Evolutionary conservation across 1,284 basidiomycete genomes (phyloP).

Genomic region (Rhodofomes roseus): DNA sequence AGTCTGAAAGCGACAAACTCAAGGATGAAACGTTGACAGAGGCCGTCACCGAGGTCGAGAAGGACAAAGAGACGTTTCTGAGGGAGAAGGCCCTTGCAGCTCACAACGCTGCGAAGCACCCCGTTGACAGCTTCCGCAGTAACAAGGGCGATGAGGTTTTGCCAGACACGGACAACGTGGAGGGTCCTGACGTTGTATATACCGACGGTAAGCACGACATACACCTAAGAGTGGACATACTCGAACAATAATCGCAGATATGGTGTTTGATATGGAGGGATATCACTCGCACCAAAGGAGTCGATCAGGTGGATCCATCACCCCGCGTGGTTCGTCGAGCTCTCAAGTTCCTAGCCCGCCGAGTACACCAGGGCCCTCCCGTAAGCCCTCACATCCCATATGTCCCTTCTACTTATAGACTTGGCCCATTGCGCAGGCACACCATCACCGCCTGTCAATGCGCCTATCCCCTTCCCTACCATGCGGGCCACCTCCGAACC

Average conservation of each 20-base stretch:
- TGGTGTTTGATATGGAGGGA: constrained; percentile 64
- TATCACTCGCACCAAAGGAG: constrained; percentile 54
- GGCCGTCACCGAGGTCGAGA: constrained; percentile 18
- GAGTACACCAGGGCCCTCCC: constrained; percentile 21
- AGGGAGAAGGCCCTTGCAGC: constrained; percentile 24
- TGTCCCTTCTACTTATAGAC: background rate
- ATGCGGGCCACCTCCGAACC: constrained; percentile 57
- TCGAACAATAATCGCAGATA: constrained; percentile 34
- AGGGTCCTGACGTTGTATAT: constrained; percentile 67
- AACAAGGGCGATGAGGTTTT: constrained; percentile 51
- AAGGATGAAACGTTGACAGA: constrained; percentile 26
- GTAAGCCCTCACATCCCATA: constrained; percentile 8
- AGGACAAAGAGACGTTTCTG: constrained; percentile 18
- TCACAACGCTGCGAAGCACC: constrained; percentile 16
- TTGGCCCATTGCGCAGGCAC: constrained; percentile 11
- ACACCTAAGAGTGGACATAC: background rate
- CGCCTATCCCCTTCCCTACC: constrained; percentile 32
- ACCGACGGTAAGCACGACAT: constrained; percentile 49
- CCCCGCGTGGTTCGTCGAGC: constrained; percentile 16
- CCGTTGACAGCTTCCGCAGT: constrained; percentile 4
- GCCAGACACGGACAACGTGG: constrained; percentile 40
- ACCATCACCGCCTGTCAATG: constrained; percentile 12
- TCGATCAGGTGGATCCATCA: constrained; percentile 36
- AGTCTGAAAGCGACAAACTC: constrained; percentile 23
- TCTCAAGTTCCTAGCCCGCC: constrained; percentile 13